phyloP scores from a whole-genome alignment of 805 yeast species.

The Saccharomycopsis capsularis region DNA sequence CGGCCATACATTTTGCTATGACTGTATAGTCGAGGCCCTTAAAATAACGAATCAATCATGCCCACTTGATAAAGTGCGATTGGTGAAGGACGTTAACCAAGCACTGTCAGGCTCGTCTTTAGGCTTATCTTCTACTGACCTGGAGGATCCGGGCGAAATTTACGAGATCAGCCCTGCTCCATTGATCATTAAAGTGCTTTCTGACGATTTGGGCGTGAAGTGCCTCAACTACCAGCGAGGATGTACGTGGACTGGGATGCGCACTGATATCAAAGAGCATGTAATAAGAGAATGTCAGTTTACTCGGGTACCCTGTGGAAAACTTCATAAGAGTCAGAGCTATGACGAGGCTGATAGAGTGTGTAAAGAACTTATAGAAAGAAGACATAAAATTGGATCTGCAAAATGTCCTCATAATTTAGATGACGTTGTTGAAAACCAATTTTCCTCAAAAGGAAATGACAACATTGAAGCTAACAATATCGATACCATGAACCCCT shows the following conservation, averaged over 20 bases:
- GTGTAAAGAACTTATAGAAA: neutral
- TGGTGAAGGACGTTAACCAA: too few relatives aligned
- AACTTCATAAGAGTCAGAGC: neutral
- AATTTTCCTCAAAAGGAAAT: slow-evolving; percentile 19
- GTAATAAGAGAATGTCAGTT: slow-evolving; percentile 27
- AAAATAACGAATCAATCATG: slow-evolving; percentile 4
- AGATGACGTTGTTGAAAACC: slow-evolving; percentile 14
- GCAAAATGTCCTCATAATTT: neutral
- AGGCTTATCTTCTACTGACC: too few relatives aligned
- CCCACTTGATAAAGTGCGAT: slow-evolving; percentile 9
- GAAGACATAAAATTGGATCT: neutral
- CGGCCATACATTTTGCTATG: slow-evolving; percentile 20
- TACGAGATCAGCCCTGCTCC: slow-evolving; percentile 37
- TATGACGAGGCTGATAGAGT: neutral
- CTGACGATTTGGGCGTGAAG: slow-evolving; percentile 44
- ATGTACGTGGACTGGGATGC: slow-evolving; percentile 45
- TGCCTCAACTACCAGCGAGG: slow-evolving; percentile 43
- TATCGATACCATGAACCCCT: neutral
- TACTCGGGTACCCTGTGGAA: neutral
- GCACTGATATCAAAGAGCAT: slow-evolving; percentile 47
- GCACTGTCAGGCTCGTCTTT: too few relatives aligned
- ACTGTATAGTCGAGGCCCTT: slow-evolving; percentile 10
- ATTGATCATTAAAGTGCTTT: slow-evolving; percentile 40
- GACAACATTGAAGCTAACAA: neutral
- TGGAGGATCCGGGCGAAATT: neutral